Evolutionary conservation across 2,329 filamentous ascomycete species (phyloP).

Genomic region (Cladophialophora yegresii): DNA sequence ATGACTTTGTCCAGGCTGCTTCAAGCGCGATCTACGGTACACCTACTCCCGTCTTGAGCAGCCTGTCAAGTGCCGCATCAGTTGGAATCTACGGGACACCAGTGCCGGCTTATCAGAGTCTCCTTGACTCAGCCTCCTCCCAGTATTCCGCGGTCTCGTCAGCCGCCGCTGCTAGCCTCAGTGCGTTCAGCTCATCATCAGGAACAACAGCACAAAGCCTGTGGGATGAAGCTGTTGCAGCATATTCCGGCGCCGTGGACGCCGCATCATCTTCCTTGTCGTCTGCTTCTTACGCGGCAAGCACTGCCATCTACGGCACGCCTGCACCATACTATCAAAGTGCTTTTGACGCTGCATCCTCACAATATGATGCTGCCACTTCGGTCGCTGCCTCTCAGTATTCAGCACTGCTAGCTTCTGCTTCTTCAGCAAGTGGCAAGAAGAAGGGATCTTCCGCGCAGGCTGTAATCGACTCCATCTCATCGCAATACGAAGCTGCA

Average conservation of each 20-base stretch:
- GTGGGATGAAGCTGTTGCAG: conserved; percentile 48
- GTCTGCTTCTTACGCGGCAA: conserved; percentile 41
- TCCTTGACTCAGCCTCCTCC: conserved; percentile 42
- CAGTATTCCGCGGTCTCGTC: conserved; percentile 67
- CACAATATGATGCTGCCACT: conserved; percentile 43
- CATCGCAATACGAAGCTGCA: conserved; percentile 50
- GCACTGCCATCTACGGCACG: conserved; percentile 38
- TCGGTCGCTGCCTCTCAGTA: conserved; percentile 47
- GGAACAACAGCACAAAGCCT: conserved; percentile 43
- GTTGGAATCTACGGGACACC: conserved; percentile 57
- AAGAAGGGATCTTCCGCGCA: conserved; percentile 43
- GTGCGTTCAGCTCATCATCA: conserved; percentile 60
- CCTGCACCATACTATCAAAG: conserved; percentile 43
- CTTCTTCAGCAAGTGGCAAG: conserved; percentile 42
- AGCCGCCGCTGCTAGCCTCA: conserved; percentile 55
- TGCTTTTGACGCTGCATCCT: conserved; percentile 42
- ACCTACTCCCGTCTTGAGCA: conserved; percentile 58
- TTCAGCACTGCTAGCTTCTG: conserved; percentile 45
- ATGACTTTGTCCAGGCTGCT: conserved; percentile 71
- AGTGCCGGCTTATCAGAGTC: conserved; percentile 48
- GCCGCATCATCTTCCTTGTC: conserved; percentile 48
- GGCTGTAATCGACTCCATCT: conserved; percentile 48
- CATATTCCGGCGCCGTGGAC: conserved; percentile 49
- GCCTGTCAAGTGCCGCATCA: conserved; percentile 52
- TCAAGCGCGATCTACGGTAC: conserved; percentile 69